These are phyloP conservation scores for Fraxinus latifolia DNA, from an alignment of 305 asterid genomes.

Conservation along the genomic window DNA sequence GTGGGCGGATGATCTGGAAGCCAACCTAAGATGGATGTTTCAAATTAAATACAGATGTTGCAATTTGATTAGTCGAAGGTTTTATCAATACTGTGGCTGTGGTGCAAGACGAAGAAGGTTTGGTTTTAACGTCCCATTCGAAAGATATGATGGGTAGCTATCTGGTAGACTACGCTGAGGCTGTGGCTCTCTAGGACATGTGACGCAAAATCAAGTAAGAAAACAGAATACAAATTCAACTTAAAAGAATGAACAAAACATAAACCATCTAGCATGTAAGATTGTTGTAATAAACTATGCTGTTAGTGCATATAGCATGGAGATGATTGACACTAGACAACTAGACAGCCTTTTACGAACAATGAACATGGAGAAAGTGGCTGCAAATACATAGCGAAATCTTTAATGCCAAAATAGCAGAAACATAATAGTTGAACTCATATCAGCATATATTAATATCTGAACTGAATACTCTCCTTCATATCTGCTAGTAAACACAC, in stretches of 20 bases:
- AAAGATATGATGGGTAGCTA: no score
- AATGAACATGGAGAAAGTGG: neutral
- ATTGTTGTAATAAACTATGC: neutral
- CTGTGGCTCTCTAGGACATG: no score
- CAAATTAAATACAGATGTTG: no score
- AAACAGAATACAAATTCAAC: no score
- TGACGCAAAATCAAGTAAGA: no score
- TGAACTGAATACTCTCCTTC: neutral
- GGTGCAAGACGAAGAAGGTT: no score
- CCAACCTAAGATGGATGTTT: no score
- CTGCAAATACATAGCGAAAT: neutral
- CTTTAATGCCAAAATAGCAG: neutral
- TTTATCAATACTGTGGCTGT: no score
- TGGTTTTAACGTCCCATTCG: no score
- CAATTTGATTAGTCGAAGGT: no score
- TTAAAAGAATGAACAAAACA: neutral
- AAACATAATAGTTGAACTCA: neutral
- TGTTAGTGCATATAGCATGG: neutral
- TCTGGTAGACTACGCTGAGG: no score
- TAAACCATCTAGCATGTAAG: neutral
- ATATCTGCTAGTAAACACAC: neutral
- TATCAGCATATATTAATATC: neutral
- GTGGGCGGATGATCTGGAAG: neutral
- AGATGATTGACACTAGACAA: no score
- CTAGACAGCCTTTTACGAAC: neutral